Evolutionary conservation across 192 early-diverging fungal species (phyloP).

Genomic region (Phlyctochytrium arcticum): DNA sequence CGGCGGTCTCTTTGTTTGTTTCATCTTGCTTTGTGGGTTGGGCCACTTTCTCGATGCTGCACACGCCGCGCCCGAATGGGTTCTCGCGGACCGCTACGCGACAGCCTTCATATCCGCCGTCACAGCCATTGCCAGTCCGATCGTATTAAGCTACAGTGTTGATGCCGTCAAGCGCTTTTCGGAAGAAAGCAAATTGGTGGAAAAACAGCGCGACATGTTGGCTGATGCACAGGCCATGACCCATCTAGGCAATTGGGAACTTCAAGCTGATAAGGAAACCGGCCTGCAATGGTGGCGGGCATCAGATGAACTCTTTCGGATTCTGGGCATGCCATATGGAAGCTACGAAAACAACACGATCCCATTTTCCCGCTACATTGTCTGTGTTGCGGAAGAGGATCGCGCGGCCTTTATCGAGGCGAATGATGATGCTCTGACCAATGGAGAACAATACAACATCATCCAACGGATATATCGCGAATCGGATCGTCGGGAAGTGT

Average conservation of each 20-base stretch:
- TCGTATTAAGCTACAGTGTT: constrained; percentile 5
- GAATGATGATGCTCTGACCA: background rate
- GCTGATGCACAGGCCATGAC: constrained; percentile 15
- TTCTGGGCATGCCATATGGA: constrained; percentile 4
- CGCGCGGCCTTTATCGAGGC: background rate
- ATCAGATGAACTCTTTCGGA: constrained; percentile 3
- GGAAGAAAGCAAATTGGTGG: constrained; percentile 2
- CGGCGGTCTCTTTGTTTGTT: constrained; percentile 7
- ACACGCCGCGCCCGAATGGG: background rate
- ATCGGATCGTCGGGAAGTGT: background rate
- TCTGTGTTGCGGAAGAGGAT: constrained; percentile 1
- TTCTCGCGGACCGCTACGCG: background rate
- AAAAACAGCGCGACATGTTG: constrained; percentile 8
- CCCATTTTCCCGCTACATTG: background rate
- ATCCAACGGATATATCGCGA: constrained; percentile 6
- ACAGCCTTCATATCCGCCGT: constrained; percentile 12
- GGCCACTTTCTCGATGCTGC: constrained; percentile 10
- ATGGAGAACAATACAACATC: constrained; percentile 1
- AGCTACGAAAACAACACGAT: background rate
- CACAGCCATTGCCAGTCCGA: constrained; percentile 3
- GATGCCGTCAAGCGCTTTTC: background rate
- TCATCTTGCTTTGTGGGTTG: constrained; percentile 16
- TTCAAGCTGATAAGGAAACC: background rate
- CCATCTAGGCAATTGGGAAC: constrained; percentile 15
- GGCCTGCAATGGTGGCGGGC: background rate